phyloP scores from a whole-genome alignment of 345 rosid genomes.

The Nephelium lappaceum region DNA sequence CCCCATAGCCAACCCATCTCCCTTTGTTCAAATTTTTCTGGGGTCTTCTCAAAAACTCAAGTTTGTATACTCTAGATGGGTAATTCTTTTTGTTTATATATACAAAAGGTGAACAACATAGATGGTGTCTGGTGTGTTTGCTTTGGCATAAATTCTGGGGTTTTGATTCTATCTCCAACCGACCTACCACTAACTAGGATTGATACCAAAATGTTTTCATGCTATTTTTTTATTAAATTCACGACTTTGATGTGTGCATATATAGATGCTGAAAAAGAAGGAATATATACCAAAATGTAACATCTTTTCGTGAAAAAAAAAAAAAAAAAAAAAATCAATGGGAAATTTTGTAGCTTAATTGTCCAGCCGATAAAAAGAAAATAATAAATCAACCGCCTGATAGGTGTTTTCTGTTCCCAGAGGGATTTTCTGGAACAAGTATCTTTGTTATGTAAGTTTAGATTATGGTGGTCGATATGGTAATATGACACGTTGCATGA shows the following conservation, averaged over 20 bases:
- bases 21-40: background rate
- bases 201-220: background rate
- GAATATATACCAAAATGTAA: slow-evolving; percentile 13
- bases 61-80: background rate
- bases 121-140: slow-evolving; percentile 7
- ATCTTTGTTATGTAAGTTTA: background rate
- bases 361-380: too few species aligned
- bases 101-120: background rate
- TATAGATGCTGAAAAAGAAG: background rate
- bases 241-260: background rate
- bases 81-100: background rate
- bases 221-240: background rate
- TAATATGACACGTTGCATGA: background rate
- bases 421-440: background rate
- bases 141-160: slow-evolving; percentile 49
- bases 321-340: too few species aligned
- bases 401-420: background rate
- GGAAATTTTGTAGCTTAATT: background rate
- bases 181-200: slow-evolving; percentile 15
- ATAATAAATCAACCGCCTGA: background rate
- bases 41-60: background rate
- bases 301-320: background rate
- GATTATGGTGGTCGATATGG: background rate
- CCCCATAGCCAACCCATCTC: slow-evolving; percentile 58
- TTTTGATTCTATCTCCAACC: slow-evolving; percentile 35